Base-by-base conservation (phyloP, 75 land plant species). In the Picea sitchensis region DNA sequence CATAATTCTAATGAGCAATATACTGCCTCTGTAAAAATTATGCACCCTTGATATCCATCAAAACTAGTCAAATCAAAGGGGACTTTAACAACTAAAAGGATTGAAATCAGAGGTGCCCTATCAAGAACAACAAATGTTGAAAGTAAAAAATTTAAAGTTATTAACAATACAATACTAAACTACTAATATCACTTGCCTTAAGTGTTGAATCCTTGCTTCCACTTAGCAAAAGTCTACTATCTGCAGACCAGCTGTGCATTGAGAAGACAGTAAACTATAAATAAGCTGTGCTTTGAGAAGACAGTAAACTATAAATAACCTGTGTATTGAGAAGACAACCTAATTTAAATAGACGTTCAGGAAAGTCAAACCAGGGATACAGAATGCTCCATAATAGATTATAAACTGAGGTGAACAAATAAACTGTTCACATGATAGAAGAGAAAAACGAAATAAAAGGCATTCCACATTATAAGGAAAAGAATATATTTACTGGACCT, bases 201-300 rank as follows among this genome's bases (percentile, higher is more conserved):
- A 95, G 68, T 14, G 99, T 97, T 41, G 99, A 97, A 75, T 97
- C 99, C 85, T 97, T 97, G 94, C 99, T 97, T 57, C 98, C 96
- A 84, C 99, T 97, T 57, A 97, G 77, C 59, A 97, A 86, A 73
- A 97, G 92, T 82, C 99, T 87, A 88, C 99, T 97, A 73, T 97
- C 99, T 18, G 99, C 98, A 69, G 99, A 95, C 99, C 99, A 97
- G 80, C 99, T 96, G 87, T 71, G 58, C 57, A 73, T 51, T 20
- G 31, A 38, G 14, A 38, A 76, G 12, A 76, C 12, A 51, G 12
- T 51, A 51, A 51, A 51, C 56, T 18, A 73, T 73, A 64, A n/a
- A 17, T n/a, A 64, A 64, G 11, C 2, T 64, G 65, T 26, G 26
- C 1, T 64, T 51, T 20, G 31, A 38, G 14, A 38, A 76, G 12